Percentiles rank a stretch among this genome's conserved stretches.
phyloP scores from a whole-genome alignment of 2,329 filamentous ascomycete species.

The Claviceps fusiformis region DNA sequence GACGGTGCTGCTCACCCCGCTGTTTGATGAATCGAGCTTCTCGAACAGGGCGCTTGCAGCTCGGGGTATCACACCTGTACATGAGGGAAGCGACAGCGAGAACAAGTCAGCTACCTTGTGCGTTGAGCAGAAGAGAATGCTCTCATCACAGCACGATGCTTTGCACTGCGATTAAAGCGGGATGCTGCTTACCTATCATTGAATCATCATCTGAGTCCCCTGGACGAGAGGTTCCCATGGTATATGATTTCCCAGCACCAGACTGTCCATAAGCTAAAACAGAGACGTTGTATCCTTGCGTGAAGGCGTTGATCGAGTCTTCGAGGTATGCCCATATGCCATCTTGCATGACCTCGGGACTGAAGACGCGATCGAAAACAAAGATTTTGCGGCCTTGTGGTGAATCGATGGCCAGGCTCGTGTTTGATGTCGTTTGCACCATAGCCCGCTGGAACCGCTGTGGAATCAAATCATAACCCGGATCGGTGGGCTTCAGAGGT shows the following conservation, averaged over 20 bases:
- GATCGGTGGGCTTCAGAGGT: conserved; percentile 68
- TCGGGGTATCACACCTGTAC: conserved; percentile 79
- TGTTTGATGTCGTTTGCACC: conserved; percentile 77
- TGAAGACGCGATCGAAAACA: conserved; percentile 91
- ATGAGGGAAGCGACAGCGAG: background rate
- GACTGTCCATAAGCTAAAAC: conserved; percentile 95
- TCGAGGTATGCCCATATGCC: conserved; percentile 89
- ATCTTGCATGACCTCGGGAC: conserved; percentile 68
- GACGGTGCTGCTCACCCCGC: conserved; percentile 33
- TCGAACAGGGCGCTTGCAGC: conserved; percentile 81
- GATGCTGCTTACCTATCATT: conserved; percentile 51
- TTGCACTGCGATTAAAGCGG: background rate
- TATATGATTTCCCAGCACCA: conserved; percentile 94
- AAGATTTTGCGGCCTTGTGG: conserved; percentile 90
- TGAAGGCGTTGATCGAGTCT: conserved; percentile 79
- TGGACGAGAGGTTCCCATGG: conserved; percentile 92
- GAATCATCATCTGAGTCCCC: conserved; percentile 57
- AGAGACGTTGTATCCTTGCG: conserved; percentile 97
- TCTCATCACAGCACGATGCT: background rate
- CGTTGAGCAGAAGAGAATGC: background rate
- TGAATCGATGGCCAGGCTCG: conserved; percentile 76
- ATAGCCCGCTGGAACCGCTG: conserved; percentile 89
- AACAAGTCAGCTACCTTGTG: background rate
- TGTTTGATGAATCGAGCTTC: conserved; percentile 53
- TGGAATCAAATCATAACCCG: conserved; percentile 87